Percentiles rank a stretch among this genome's conserved stretches.
Evolutionary conservation across 257 asterid species (phyloP).

Genomic region (Hygrophila difformis): DNA sequence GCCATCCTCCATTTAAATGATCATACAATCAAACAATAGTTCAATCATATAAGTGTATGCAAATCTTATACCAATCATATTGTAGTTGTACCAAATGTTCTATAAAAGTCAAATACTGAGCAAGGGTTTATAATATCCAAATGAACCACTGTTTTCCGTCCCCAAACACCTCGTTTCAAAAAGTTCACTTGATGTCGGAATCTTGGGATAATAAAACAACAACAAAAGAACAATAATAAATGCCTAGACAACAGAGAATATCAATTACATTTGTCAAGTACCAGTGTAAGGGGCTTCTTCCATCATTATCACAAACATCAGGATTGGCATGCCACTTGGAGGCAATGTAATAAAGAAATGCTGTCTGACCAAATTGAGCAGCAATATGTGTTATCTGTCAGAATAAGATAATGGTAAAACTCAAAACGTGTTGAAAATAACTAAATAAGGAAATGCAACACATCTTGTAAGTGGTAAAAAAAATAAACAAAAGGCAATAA

Average conservation of each 20-base stretch:
- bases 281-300: conserved; percentile 99
- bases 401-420: conserved; percentile 16
- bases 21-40: no score
- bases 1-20: no score
- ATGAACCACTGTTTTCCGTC: background rate
- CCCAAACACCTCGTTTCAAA: background rate
- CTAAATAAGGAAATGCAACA: conserved; percentile 1
- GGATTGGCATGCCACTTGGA: conserved; percentile 99
- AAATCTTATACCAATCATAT: no score
- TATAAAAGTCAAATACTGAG: no score
- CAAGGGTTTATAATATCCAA: background rate
- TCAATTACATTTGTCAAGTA: conserved; percentile 46
- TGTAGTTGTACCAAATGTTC: no score
- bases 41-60: no score
- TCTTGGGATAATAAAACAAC: no score
- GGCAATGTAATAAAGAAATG: conserved; percentile 72
- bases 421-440: no score
- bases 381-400: conserved; percentile 86
- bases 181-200: no score
- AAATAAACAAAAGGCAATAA: background rate
- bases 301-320: conserved; percentile 91
- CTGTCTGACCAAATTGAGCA: conserved; percentile 97
- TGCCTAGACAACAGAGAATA: background rate
- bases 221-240: no score
- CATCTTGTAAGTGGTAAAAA: background rate